Evolutionary conservation across 495 filamentous ascomycete genomes (phyloP).

Genomic region (Podospora pseudocomata): DNA sequence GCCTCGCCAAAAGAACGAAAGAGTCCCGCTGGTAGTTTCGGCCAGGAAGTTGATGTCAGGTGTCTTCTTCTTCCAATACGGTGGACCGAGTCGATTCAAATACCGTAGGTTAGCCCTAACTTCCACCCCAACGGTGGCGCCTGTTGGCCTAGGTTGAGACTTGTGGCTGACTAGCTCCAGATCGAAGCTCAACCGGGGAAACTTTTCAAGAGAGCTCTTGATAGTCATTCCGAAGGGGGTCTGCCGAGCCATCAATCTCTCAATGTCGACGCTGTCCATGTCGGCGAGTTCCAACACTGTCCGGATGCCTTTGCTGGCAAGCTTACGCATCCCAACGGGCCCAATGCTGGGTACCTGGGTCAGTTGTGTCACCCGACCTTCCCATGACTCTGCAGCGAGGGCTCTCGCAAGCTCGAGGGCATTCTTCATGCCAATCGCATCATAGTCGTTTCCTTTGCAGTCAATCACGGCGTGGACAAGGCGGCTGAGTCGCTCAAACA

Average conservation of each 20-base stretch:
- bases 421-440: conserved; percentile 62
- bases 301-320: conserved; percentile 65
- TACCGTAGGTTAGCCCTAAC: conserved; percentile 70
- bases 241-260: conserved; percentile 71
- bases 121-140: conserved; percentile 47
- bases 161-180: conserved; percentile 31
- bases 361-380: conserved; percentile 76
- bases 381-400: conserved; percentile 79
- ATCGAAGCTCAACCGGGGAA: conserved; percentile 67
- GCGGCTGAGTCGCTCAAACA: conserved; percentile 72
- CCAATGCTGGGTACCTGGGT: conserved; percentile 86
- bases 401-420: conserved; percentile 78
- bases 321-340: conserved; percentile 69
- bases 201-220: conserved; percentile 58
- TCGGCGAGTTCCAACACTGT: conserved; percentile 67
- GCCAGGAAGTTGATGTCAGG: conserved; percentile 72
- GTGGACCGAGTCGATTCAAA: conserved; percentile 61
- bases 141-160: conserved; percentile 17
- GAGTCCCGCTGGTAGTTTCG: conserved; percentile 68
- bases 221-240: conserved; percentile 78
- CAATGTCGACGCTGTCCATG: conserved; percentile 68
- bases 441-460: conserved; percentile 65
- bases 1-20: conserved; percentile 74
- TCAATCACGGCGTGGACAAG: conserved; percentile 83
- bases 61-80: conserved; percentile 56